Evolutionary conservation across 345 rosid genomes (phyloP).

Genomic region (Turritis glabra): DNA sequence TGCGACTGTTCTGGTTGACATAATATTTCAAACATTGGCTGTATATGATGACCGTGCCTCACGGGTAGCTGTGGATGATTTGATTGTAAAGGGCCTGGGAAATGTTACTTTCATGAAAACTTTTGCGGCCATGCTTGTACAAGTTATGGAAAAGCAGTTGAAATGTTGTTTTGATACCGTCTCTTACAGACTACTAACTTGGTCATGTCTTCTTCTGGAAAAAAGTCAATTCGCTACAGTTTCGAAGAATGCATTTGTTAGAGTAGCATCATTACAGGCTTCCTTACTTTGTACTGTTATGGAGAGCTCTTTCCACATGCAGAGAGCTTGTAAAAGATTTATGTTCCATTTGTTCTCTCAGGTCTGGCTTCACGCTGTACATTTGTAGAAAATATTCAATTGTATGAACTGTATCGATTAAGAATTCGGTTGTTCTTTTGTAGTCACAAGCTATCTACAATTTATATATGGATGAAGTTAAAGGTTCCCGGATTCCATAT

Average conservation of each 20-base stretch:
- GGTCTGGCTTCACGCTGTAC: slow-evolving; percentile 46
- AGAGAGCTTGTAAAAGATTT: slow-evolving; percentile 66
- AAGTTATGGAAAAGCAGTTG: slow-evolving; percentile 76
- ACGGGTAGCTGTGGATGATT: slow-evolving; percentile 78
- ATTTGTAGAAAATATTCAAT: not conserved
- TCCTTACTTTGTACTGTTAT: slow-evolving; percentile 58
- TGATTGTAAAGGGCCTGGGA: slow-evolving; percentile 57
- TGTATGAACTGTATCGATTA: not conserved
- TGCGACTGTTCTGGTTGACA: slow-evolving; percentile 61
- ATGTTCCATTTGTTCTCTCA: slow-evolving; percentile 76
- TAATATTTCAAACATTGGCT: slow-evolving; percentile 64
- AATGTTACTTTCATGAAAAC: slow-evolving; percentile 73
- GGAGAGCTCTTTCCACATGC: slow-evolving; percentile 68
- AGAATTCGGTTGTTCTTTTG: slow-evolving; percentile 20
- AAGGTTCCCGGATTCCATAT: slow-evolving; percentile 64
- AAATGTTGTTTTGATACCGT: slow-evolving; percentile 60
- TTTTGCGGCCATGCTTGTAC: slow-evolving; percentile 84
- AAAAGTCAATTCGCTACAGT: slow-evolving; percentile 71
- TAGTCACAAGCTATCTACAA: slow-evolving; percentile 71
- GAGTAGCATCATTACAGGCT: slow-evolving; percentile 80
- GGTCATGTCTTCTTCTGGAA: slow-evolving; percentile 82
- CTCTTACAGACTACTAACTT: slow-evolving; percentile 71
- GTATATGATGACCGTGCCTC: slow-evolving; percentile 79
- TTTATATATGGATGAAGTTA: slow-evolving; percentile 62
- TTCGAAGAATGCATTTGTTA: slow-evolving; percentile 74